Evolutionary conservation across 23 red algal species (phyloP).

Genomic region (Chondrus crispus): DNA sequence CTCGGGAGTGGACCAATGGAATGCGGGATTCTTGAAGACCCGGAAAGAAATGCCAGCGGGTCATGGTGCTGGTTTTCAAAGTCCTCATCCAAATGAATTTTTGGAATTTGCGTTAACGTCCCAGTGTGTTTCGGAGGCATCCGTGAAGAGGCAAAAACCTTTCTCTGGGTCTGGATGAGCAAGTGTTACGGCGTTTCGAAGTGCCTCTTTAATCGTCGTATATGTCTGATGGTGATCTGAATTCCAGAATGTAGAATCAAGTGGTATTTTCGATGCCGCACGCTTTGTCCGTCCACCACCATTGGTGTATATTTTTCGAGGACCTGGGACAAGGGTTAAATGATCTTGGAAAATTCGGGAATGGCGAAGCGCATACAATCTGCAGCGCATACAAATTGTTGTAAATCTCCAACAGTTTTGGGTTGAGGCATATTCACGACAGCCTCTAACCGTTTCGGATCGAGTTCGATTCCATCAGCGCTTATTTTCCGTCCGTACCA

Average conservation of each 20-base stretch:
- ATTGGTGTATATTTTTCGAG: neutral
- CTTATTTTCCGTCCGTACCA: constrained; percentile 5
- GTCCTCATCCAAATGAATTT: neutral
- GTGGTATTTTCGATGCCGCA: neutral
- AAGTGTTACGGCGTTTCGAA: neutral
- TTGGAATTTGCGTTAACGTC: neutral
- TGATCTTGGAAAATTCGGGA: constrained; percentile 1
- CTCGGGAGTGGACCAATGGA: constrained; percentile 4
- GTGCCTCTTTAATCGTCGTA: neutral
- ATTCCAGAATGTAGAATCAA: neutral
- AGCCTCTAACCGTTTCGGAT: constrained; percentile 18
- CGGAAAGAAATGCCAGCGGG: neutral
- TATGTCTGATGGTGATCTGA: neutral
- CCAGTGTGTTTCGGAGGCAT: constrained; percentile 6
- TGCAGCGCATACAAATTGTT: neutral
- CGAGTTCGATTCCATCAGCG: neutral
- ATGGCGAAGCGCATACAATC: constrained; percentile 24
- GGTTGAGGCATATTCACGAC: constrained; percentile 12
- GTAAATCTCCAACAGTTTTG: constrained; percentile 6
- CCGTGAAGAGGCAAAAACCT: constrained; percentile 3
- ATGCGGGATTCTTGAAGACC: neutral
- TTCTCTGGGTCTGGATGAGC: neutral
- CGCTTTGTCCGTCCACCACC: neutral
- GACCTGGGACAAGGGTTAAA: neutral
- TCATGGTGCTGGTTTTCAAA: neutral